These are phyloP conservation scores for Hymenoscyphus fructigenus DNA, from an alignment of 2,329 filamentous ascomycete genomes.

Conservation along the genomic window DNA sequence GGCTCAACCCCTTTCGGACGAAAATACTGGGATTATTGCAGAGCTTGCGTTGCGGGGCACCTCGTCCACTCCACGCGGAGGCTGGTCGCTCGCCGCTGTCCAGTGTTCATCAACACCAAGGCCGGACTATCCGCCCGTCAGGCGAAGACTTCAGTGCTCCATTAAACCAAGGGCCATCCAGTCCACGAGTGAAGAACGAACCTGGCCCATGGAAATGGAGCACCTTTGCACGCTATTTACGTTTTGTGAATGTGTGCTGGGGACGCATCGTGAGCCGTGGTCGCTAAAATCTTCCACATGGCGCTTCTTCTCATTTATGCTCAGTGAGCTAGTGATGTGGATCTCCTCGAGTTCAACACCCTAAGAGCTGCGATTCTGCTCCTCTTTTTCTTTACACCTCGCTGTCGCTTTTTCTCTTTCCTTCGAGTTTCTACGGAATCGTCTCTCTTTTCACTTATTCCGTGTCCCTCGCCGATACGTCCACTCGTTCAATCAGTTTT, in stretches of 20 bases:
- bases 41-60: neutral
- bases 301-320: constrained; percentile 2
- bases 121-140: neutral
- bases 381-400: constrained; percentile 14
- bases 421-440: neutral
- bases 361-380: constrained; percentile 4
- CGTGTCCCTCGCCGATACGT: constrained; percentile 19
- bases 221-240: constrained; percentile 1
- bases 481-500: constrained; percentile 18
- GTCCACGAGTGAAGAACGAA: neutral
- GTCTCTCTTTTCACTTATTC: constrained; percentile 2
- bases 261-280: constrained; percentile 5
- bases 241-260: neutral
- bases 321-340: neutral
- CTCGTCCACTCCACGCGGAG: neutral
- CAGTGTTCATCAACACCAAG: neutral
- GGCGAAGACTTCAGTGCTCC: neutral
- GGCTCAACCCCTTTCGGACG: neutral
- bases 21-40: neutral
- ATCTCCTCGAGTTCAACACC: neutral
- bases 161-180: too few relatives aligned
- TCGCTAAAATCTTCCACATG: neutral
- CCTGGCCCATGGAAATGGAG: neutral
- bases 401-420: constrained; percentile 11
- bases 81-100: neutral